phyloP scores from a whole-genome alignment of 2,329 filamentous ascomycete species.

The Calonectria pauciramosa region DNA sequence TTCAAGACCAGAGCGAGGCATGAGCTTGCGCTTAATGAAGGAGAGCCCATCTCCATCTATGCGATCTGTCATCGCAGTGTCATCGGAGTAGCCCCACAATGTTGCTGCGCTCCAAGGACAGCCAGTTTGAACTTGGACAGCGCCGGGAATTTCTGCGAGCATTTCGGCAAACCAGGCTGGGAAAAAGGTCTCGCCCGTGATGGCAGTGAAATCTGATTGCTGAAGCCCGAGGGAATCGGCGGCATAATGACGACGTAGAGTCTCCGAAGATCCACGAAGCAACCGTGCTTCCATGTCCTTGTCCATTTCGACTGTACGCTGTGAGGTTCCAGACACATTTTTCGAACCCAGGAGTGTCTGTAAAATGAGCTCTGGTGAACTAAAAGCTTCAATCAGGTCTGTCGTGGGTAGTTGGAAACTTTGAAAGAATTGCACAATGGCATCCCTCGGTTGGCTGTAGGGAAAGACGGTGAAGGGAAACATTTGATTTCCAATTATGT shows the following conservation, averaged over 20 bases:
- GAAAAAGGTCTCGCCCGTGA: constrained; percentile 1
- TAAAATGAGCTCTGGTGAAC: not conserved
- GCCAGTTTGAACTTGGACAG: not conserved
- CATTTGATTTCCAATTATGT: not conserved
- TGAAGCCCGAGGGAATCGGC: not conserved
- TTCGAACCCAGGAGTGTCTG: not conserved
- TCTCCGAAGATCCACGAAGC: not conserved
- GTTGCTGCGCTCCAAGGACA: not conserved
- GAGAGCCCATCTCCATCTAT: not conserved
- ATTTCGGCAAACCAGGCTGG: not conserved
- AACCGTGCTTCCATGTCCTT: not conserved
- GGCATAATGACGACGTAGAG: not conserved
- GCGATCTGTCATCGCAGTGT: not conserved
- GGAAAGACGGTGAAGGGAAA: not conserved
- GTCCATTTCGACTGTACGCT: not conserved
- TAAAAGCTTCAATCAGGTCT: not conserved
- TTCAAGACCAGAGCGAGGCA: not conserved
- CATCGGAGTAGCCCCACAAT: not conserved
- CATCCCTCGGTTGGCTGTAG: not conserved
- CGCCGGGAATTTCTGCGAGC: not conserved
- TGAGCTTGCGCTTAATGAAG: not conserved
- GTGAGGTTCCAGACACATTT: not conserved
- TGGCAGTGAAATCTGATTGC: not conserved
- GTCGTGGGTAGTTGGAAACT: not conserved
- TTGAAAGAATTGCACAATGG: not conserved